A percentile compares a stretch with the other conserved stretches of the same genome.
phyloP scores from a whole-genome alignment of 2,329 filamentous ascomycete species.

The Phialophora verrucosa region DNA sequence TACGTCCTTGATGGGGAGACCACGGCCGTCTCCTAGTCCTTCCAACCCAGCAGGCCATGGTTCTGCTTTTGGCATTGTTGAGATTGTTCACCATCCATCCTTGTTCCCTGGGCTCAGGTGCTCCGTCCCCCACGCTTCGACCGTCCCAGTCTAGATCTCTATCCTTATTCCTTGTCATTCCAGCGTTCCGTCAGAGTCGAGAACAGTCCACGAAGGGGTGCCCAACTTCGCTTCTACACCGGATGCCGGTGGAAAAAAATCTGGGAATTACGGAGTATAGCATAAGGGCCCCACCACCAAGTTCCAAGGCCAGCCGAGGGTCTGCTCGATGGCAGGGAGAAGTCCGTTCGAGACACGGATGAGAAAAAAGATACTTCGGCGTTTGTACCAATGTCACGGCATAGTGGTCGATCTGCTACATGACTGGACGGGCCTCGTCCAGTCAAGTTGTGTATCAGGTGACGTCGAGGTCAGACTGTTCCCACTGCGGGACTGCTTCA shows the following conservation, averaged over 20 bases:
- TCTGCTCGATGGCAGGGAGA: background rate
- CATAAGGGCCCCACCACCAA: background rate
- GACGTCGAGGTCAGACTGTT: constrained; percentile 13
- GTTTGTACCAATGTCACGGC: constrained; percentile 16
- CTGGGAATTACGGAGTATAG: background rate
- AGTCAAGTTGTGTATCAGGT: background rate
- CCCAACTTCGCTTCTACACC: background rate
- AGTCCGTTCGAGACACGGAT: constrained; percentile 6
- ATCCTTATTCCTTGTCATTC: background rate
- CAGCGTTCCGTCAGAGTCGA: constrained; percentile 2
- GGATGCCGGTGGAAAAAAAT: background rate
- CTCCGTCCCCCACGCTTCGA: constrained; percentile 11
- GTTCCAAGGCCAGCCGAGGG: background rate
- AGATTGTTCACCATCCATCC: constrained; percentile 6
- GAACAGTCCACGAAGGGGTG: background rate
- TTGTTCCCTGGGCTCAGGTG: background rate
- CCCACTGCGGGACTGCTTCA: constrained; percentile 9
- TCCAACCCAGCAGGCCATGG: background rate
- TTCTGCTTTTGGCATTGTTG: constrained; percentile 1
- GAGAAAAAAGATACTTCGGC: constrained; percentile 4
- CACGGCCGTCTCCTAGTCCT: background rate
- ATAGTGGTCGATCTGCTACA: background rate
- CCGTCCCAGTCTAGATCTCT: background rate
- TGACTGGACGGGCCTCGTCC: constrained; percentile 12
- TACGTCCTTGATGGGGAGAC: background rate